Evolutionary conservation across 2,329 filamentous ascomycete genomes (phyloP).

Genomic region (Sporothrix humicola): DNA sequence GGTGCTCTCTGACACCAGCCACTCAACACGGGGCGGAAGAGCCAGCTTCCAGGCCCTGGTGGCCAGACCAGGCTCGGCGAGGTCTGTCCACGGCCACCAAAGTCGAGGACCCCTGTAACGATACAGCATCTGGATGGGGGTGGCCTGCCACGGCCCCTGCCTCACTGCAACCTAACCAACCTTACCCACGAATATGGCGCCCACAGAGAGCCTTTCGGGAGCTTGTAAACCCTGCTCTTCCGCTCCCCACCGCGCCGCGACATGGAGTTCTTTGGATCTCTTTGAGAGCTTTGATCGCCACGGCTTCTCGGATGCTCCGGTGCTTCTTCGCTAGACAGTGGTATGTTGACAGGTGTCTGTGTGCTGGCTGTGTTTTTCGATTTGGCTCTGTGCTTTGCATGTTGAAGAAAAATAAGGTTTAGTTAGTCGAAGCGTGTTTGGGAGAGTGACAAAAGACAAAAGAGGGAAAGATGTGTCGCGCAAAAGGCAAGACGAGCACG

Average conservation of each 20-base stretch:
- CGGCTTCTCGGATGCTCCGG: neutral
- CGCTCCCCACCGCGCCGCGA: constrained; percentile 1
- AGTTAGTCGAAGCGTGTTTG: neutral
- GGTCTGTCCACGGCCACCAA: neutral
- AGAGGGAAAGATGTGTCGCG: neutral
- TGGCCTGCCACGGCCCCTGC: constrained; percentile 1
- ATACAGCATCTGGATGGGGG: neutral
- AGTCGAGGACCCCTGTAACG: neutral
- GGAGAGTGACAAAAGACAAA: neutral
- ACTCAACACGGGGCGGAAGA: constrained; percentile 12
- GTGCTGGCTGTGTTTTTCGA: neutral
- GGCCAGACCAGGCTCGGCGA: constrained; percentile 1
- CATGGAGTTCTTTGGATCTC: neutral
- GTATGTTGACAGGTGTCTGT: neutral
- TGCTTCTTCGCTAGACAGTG: neutral
- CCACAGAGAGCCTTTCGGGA: neutral
- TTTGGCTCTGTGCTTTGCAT: neutral
- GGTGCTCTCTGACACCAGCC: constrained; percentile 3
- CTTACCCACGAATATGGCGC: neutral
- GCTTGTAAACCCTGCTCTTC: constrained; percentile 14
- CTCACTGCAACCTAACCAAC: constrained; percentile 17
- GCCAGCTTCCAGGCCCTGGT: neutral
- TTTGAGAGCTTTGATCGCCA: neutral
- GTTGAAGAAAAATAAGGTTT: constrained; percentile 15
- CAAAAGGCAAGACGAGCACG: neutral